phyloP scores from a whole-genome alignment of 768 basidiomycete genomes.

The Peribolospora kevripleyi region DNA sequence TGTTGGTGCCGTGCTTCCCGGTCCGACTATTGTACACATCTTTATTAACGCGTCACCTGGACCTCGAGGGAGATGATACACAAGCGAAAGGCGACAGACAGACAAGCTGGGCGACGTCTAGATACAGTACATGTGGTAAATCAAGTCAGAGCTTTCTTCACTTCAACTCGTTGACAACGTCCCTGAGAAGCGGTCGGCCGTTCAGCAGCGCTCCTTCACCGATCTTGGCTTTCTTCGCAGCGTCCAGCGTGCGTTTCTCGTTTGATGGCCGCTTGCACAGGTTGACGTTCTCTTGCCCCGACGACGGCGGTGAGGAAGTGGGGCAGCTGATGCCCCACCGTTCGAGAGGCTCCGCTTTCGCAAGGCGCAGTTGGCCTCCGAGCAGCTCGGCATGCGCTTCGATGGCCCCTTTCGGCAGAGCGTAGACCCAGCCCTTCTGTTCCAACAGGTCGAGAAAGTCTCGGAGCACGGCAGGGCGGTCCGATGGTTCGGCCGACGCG shows the following conservation, averaged over 20 bases:
- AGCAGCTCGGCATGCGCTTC: slow-evolving; percentile 21
- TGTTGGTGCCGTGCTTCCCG: not conserved
- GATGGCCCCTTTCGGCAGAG: slow-evolving; percentile 34
- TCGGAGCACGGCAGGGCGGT: slow-evolving; percentile 33
- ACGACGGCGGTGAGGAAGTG: not conserved
- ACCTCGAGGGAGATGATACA: not conserved
- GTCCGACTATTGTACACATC: not conserved
- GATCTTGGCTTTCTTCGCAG: not conserved
- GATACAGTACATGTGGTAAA: not conserved
- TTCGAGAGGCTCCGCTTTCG: not conserved
- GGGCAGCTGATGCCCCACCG: not conserved
- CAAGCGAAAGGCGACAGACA: not conserved
- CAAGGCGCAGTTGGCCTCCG: not conserved
- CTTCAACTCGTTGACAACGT: slow-evolving; percentile 10
- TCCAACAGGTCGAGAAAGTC: slow-evolving; percentile 63
- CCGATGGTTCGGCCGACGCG: not conserved
- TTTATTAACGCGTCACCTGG: slow-evolving; percentile 1
- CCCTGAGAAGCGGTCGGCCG: slow-evolving; percentile 6
- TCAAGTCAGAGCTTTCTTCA: not conserved
- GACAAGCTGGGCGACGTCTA: not conserved
- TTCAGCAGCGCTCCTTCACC: slow-evolving; percentile 6
- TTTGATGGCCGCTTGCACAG: not conserved
- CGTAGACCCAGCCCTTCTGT: slow-evolving; percentile 41
- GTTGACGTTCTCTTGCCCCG: not conserved
- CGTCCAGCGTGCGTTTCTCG: not conserved